A percentile compares a stretch with the other conserved stretches of the same genome.
These are phyloP conservation scores for Ogataea nitratoaversa DNA, from an alignment of 805 yeast genomes.

Conservation along the genomic window DNA sequence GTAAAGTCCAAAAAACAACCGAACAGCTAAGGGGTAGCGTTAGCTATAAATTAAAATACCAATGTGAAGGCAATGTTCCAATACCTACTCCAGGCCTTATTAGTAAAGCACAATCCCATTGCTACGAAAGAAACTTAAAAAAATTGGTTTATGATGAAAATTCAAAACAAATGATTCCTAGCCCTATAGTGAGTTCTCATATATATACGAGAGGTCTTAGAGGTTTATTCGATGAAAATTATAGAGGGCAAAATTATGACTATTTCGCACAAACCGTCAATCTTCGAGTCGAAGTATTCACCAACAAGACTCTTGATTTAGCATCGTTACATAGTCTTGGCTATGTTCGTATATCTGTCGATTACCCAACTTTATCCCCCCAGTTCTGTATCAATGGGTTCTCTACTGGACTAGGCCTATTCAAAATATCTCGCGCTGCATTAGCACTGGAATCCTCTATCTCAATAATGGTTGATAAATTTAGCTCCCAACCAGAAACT, in stretches of 20 bases:
- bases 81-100: not conserved
- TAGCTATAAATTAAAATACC: not conserved
- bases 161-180: slow-evolving; percentile 10
- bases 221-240: slow-evolving; percentile 5
- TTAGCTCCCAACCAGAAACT: no score
- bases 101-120: slow-evolving; percentile 4
- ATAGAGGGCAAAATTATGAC: slow-evolving; percentile 3
- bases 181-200: slow-evolving; percentile 9
- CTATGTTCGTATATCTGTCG: not conserved
- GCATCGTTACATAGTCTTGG: not conserved
- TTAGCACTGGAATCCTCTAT: slow-evolving; percentile 1
- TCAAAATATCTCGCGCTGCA: slow-evolving; percentile 8
- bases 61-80: not conserved
- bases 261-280: slow-evolving; percentile 10
- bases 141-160: slow-evolving; percentile 6
- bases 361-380: slow-evolving; percentile 2
- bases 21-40: not conserved
- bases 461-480: slow-evolving; percentile 9
- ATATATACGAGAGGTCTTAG: slow-evolving; percentile 8
- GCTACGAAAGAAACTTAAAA: slow-evolving; percentile 8
- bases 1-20: not conserved
- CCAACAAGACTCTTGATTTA: slow-evolving; percentile 2
- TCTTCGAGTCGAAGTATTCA: slow-evolving; percentile 4
- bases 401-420: slow-evolving; percentile 15
- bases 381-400: slow-evolving; percentile 7